A percentile compares a stretch with the other conserved stretches of the same genome.
These are phyloP conservation scores for Oidiodendron maius DNA, from an alignment of 495 filamentous ascomycete genomes.

Conservation along the genomic window DNA sequence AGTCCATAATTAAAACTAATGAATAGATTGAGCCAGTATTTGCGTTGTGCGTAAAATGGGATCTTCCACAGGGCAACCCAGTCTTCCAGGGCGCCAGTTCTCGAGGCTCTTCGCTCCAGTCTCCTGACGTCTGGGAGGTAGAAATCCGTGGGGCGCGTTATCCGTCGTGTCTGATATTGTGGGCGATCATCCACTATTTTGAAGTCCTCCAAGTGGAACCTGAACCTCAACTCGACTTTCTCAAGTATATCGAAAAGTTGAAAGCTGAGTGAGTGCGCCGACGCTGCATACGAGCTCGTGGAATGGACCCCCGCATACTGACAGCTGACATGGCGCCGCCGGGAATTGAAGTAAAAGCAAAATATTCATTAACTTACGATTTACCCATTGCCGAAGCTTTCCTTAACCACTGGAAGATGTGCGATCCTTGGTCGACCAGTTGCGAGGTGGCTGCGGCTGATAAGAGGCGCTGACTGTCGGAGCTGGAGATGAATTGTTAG, in stretches of 20 bases:
- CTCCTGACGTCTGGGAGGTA: background rate
- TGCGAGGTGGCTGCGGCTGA: too few species aligned
- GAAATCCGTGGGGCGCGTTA: background rate
- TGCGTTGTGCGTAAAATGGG: background rate
- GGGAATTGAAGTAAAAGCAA: background rate
- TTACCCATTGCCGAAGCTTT: conserved; percentile 16
- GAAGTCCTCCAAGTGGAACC: background rate
- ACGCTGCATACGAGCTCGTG: too few species aligned
- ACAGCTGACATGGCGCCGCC: background rate
- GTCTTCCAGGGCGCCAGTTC: background rate
- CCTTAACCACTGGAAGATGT: too few species aligned
- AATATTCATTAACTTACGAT: conserved; percentile 14
- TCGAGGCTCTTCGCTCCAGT: background rate
- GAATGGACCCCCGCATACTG: background rate
- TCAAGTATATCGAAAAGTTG: background rate
- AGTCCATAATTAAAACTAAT: background rate
- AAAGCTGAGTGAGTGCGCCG: background rate
- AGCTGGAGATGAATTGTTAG: too few species aligned
- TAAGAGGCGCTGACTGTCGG: too few species aligned
- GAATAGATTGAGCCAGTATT: background rate
- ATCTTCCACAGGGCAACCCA: background rate
- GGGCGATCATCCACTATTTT: too few species aligned
- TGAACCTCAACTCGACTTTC: too few species aligned
- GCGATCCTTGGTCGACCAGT: too few species aligned
- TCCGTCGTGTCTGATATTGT: background rate